These are phyloP conservation scores for Chenopodium suecicum DNA, from an alignment of 148 eudicot genomes.

Conservation along the genomic window DNA sequence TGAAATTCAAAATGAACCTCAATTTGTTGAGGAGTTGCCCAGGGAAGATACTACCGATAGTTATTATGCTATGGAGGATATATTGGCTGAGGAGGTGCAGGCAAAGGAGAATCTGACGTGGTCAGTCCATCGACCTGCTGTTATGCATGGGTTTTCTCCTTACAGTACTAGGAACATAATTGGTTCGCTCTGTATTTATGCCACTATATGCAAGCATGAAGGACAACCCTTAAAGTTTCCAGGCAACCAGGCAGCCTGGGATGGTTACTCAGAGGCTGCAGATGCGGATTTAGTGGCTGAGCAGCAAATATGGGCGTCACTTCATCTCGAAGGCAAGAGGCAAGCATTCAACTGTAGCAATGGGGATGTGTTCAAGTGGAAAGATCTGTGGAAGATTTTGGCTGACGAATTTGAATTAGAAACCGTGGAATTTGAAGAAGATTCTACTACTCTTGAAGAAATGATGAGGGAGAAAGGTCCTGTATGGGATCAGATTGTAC, in stretches of 20 bases:
- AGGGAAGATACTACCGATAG: conserved; percentile 42
- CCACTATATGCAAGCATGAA: conserved; percentile 70
- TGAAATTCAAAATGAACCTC: conserved; percentile 37
- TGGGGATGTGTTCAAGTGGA: conserved; percentile 75
- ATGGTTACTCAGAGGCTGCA: conserved; percentile 51
- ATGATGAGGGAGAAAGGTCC: conserved; percentile 61
- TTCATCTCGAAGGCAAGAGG: conserved; percentile 54
- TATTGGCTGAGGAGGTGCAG: conserved; percentile 50
- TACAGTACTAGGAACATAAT: conserved; percentile 57
- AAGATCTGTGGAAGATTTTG: conserved; percentile 64
- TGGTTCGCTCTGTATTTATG: conserved; percentile 66
- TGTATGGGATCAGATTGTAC: conserved; percentile 72
- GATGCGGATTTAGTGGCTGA: conserved; percentile 82
- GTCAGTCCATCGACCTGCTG: conserved; percentile 70
- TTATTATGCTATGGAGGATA: conserved; percentile 58
- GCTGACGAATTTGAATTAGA: conserved; percentile 58
- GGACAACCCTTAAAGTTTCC: conserved; percentile 58
- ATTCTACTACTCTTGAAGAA: conserved; percentile 40
- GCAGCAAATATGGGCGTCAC: conserved; percentile 76
- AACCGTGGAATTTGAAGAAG: conserved; percentile 43
- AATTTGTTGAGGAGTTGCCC: conserved; percentile 57
- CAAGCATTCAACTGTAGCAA: conserved; percentile 71
- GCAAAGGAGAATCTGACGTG: conserved; percentile 58
- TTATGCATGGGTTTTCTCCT: conserved; percentile 69
- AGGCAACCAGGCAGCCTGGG: conserved; percentile 54